phyloP scores from a whole-genome alignment of 1,139 yeast species.

The Blastobotrys proliferans region DNA sequence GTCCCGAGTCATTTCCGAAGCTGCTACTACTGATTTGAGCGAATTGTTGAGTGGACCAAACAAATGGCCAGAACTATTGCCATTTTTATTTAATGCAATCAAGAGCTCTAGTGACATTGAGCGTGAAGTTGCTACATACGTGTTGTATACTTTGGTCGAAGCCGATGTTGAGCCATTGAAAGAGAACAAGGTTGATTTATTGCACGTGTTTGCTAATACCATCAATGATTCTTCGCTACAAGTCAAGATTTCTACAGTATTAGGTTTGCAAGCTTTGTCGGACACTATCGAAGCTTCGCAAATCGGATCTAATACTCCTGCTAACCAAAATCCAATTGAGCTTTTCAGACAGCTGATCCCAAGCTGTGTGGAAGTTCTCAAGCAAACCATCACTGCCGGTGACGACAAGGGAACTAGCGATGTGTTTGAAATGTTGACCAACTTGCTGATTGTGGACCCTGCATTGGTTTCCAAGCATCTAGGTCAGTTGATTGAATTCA shows the following conservation, averaged over 20 bases:
- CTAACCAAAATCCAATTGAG: conserved; percentile 46
- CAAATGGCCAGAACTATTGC: conserved; percentile 76
- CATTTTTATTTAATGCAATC: conserved; percentile 66
- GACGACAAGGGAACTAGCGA: conserved; percentile 71
- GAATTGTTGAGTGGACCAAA: conserved; percentile 31
- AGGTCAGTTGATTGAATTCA: conserved; percentile 62
- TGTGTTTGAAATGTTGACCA: conserved; percentile 82
- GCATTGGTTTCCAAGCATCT: conserved; percentile 76
- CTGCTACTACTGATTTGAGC: conserved; percentile 71
- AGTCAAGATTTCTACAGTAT: conserved; percentile 77
- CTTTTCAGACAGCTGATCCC: conserved; percentile 71
- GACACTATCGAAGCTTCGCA: conserved; percentile 46
- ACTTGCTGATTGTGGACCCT: conserved; percentile 70
- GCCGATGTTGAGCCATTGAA: conserved; percentile 57
- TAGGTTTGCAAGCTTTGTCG: conserved; percentile 76
- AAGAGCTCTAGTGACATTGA: conserved; percentile 52
- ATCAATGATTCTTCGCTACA: conserved; percentile 63
- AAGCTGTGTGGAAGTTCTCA: conserved; percentile 74
- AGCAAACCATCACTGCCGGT: conserved; percentile 64
- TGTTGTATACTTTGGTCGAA: conserved; percentile 74
- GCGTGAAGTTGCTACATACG: conserved; percentile 82
- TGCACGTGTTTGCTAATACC: conserved; percentile 62
- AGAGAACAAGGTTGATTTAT: conserved; percentile 60
- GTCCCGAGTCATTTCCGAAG: conserved; percentile 84
- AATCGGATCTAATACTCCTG: conserved; percentile 15